These are phyloP conservation scores for Lumnitzera littorea DNA, from an alignment of 345 rosid species.

Conservation along the genomic window DNA sequence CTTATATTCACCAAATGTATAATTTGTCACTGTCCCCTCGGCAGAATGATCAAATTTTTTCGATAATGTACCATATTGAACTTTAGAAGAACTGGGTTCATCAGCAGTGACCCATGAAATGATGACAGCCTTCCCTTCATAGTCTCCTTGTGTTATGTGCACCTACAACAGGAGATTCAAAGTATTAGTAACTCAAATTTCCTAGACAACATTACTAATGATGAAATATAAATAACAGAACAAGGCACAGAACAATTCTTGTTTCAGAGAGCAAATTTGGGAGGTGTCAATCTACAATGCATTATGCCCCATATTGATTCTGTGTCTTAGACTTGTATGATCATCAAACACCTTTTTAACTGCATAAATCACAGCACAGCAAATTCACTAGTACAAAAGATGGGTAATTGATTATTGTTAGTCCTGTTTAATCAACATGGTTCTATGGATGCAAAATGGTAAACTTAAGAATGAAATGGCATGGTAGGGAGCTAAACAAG, in stretches of 20 bases:
- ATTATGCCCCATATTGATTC: no score
- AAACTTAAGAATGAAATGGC: no score
- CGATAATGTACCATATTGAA: slow-evolving; percentile 46
- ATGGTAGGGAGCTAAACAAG: no score
- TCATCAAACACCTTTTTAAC: no score
- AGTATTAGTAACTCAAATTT: slow-evolving; percentile 5
- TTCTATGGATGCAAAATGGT: no score
- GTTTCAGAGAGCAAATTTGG: no score
- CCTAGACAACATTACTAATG: background rate
- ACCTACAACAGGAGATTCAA: slow-evolving; percentile 32
- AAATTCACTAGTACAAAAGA: no score
- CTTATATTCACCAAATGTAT: slow-evolving; percentile 64
- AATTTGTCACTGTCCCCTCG: slow-evolving; percentile 51
- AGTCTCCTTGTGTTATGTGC: slow-evolving; percentile 92
- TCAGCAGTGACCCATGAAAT: slow-evolving; percentile 84
- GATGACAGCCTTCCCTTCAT: slow-evolving; percentile 80
- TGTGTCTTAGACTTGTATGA: no score
- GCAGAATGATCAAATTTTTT: slow-evolving; percentile 47
- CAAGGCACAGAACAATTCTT: background rate
- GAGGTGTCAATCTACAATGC: no score
- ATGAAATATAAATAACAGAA: background rate
- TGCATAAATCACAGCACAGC: no score
- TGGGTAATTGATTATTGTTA: no score
- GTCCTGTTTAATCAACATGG: no score
- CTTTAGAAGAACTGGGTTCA: slow-evolving; percentile 51